Conservation (phyloP, 345 rosid species). For the Lumnitzera racemosa region DNA sequence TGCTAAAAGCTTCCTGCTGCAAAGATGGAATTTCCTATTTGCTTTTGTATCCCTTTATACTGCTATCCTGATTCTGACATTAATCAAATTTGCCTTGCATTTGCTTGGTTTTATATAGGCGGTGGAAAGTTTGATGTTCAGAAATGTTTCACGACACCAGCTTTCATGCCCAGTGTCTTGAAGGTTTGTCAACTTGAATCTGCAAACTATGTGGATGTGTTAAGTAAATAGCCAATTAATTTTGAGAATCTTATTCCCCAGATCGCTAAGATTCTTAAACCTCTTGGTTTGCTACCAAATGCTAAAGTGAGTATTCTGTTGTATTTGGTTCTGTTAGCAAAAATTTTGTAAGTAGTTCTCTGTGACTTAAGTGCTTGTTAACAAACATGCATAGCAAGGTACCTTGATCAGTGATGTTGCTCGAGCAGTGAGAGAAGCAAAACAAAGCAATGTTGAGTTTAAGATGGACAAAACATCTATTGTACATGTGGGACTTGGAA, state of each 20-base stretch:
- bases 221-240: constrained; percentile 2
- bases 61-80: neutral
- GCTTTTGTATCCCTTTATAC: neutral
- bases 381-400: constrained; percentile 54
- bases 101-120: constrained; percentile 36
- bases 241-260: constrained; percentile 16
- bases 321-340: neutral
- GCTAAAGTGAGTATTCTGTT: constrained; percentile 51
- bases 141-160: constrained; percentile 72
- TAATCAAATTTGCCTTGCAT: constrained; percentile 7
- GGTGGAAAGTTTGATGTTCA: constrained; percentile 75
- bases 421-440: constrained; percentile 72
- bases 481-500: constrained; percentile 89
- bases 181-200: constrained; percentile 42
- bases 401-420: constrained; percentile 68
- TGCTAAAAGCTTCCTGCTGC: too few relatives aligned
- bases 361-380: neutral
- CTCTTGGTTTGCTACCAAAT: constrained; percentile 83
- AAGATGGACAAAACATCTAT: constrained; percentile 90
- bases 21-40: neutral
- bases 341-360: neutral
- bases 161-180: constrained; percentile 64
- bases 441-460: constrained; percentile 65
- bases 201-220: constrained; percentile 1
- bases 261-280: constrained; percentile 86